Base-by-base conservation (phyloP, 1,284 basidiomycete species). In the Moniliophthora roreri region DNA sequence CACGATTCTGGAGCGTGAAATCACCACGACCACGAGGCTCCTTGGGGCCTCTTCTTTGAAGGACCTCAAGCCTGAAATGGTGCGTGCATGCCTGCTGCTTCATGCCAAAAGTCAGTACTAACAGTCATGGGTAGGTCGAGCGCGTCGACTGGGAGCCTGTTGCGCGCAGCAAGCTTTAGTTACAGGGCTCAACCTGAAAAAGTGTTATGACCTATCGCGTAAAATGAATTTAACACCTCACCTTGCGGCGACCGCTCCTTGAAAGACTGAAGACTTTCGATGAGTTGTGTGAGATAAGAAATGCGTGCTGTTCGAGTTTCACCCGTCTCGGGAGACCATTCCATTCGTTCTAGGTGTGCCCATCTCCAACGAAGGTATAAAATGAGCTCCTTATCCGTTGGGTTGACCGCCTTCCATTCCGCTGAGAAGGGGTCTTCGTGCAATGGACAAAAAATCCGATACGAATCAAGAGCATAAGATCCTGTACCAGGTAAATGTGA, bases 51-150 rank as follows among this genome's bases (percentile, higher is more conserved):
- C 77, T 13, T 81, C 73, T 40, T 70, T 95, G 10, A 67, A 75
- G 4, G 84, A 94, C 52, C 75, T 96, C 40, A 81, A 76, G 36
- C 91, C 93, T 1, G 87, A 90, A 63, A 84, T 95, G 88, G 87
- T 93, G 61, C 35, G 71, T 59, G 11, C 8, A 6, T 23, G 26
- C 11, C 4, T 23, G 11, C 13, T 13, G n/a, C n/a, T n/a, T n/a
- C n/a, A 23, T 39, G 37, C n/a, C 8, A 15, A 6, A 34, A 18
- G 18, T 40, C 24, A 18, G 0, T 46, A 16, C 18, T 23, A 16
- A 32, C n/a, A n/a, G n/a, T 53, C 6, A 42, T 36, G 34, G 39
- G 46, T 57, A 83, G 79, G 73, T 88, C 38, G 84, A 87, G 63
- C 77, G 84, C 7, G 78, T 87, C 40, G 81, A 85, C 63, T 88